Percentiles rank a stretch among this genome's conserved stretches.
Evolutionary conservation across 2,329 filamentous ascomycete genomes (phyloP).

Genomic region (Mycosphaerella arachidis): DNA sequence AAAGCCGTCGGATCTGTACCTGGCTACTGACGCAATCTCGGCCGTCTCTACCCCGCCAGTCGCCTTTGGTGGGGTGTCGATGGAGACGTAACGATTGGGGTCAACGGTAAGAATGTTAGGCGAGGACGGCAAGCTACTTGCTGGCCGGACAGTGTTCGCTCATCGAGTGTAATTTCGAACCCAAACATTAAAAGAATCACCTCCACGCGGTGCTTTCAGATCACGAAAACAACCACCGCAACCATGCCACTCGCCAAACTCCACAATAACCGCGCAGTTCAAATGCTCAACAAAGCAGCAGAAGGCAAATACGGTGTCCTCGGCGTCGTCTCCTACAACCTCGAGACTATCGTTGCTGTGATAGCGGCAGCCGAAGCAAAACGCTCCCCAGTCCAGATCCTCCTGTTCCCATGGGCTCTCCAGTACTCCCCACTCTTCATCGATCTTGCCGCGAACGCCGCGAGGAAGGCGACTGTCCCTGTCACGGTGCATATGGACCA

Average conservation of each 20-base stretch:
- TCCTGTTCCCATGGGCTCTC: conserved; percentile 71
- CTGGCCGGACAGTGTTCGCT: too few species aligned
- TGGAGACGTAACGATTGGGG: neutral
- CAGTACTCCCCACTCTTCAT: conserved; percentile 56
- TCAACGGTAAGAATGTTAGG: neutral
- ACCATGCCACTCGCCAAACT: conserved; percentile 23
- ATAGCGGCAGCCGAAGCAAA: conserved; percentile 66
- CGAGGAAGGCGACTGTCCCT: conserved; percentile 39
- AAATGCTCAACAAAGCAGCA: conserved; percentile 32
- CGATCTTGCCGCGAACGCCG: conserved; percentile 44
- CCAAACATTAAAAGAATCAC: too few species aligned
- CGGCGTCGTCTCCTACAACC: conserved; percentile 41
- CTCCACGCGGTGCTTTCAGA: too few species aligned
- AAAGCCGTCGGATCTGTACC: neutral
- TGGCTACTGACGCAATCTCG: neutral
- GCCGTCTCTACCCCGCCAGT: neutral
- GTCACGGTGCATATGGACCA: conserved; percentile 47
- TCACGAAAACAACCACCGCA: neutral
- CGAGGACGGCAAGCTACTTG: neutral
- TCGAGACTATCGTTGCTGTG: conserved; percentile 66
- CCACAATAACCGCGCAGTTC: conserved; percentile 29
- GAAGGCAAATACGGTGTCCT: conserved; percentile 33
- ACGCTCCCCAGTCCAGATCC: conserved; percentile 63
- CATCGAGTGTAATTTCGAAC: too few species aligned
- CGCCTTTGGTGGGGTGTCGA: neutral